Percentiles rank a stretch among this genome's conserved stretches.
Evolutionary conservation across 2,329 filamentous ascomycete genomes (phyloP).

Genomic region (Claviceps digitariae): DNA sequence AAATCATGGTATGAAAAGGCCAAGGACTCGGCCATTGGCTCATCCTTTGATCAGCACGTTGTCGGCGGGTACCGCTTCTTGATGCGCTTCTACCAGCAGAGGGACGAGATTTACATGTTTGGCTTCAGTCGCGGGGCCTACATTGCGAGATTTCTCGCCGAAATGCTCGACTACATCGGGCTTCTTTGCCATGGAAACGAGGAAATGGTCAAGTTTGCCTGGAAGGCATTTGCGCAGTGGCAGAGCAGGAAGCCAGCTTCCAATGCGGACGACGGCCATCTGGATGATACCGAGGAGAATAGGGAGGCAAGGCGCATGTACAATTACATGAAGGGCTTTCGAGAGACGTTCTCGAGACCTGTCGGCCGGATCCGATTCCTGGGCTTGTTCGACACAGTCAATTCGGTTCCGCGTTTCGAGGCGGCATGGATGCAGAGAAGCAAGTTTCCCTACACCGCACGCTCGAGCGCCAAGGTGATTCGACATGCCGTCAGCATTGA

Average conservation of each 20-base stretch:
- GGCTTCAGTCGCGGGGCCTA: slow-evolving; percentile 63
- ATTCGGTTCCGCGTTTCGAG: slow-evolving; percentile 67
- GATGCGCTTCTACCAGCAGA: slow-evolving; percentile 56
- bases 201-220: slow-evolving; percentile 72
- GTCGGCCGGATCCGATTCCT: slow-evolving; percentile 63
- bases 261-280: slow-evolving; percentile 17
- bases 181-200: slow-evolving; percentile 71
- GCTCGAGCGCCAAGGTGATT: slow-evolving; percentile 45
- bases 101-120: slow-evolving; percentile 57
- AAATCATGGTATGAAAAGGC: slow-evolving; percentile 57
- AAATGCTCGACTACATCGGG: slow-evolving; percentile 76
- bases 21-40: slow-evolving; percentile 68
- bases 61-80: slow-evolving; percentile 72
- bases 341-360: slow-evolving; percentile 67
- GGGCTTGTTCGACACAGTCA: slow-evolving; percentile 72
- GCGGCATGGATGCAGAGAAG: slow-evolving; percentile 63
- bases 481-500: slow-evolving; percentile 59
- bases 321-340: slow-evolving; percentile 63
- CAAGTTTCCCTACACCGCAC: slow-evolving; percentile 57
- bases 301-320: slow-evolving; percentile 43
- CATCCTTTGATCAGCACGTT: slow-evolving; percentile 70
- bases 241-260: slow-evolving; percentile 42
- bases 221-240: slow-evolving; percentile 69
- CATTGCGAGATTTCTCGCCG: slow-evolving; percentile 61
- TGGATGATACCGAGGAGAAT: slow-evolving; percentile 16